Evolutionary conservation across 345 rosid genomes (phyloP).

Genomic region (Gossypium ekmanianum): DNA sequence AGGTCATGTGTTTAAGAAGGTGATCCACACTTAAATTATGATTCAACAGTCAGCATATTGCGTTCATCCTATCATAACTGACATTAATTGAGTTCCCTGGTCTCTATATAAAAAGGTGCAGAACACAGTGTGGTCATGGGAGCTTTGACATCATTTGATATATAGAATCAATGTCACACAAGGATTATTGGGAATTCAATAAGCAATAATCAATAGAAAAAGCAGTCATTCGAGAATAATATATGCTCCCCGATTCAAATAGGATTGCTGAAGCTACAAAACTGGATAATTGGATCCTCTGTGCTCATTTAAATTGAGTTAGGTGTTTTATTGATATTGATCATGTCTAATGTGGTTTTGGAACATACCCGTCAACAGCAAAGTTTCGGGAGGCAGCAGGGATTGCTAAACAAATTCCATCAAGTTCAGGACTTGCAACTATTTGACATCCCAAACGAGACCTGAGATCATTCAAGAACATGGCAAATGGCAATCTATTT

Average conservation of each 20-base stretch:
- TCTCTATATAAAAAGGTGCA: neutral
- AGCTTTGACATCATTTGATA: neutral
- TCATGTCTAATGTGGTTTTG: conserved; percentile 69
- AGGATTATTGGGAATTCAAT: neutral
- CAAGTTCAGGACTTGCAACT: conserved; percentile 74
- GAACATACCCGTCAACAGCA: conserved; percentile 77
- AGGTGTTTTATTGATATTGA: neutral
- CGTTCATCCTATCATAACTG: neutral
- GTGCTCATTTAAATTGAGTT: conserved; percentile 17
- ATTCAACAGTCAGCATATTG: neutral
- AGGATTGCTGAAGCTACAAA: conserved; percentile 29
- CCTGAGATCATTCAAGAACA: conserved; percentile 35
- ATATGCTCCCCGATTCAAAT: conserved; percentile 9
- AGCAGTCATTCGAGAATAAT: neutral
- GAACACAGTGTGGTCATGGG: neutral
- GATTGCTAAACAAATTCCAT: conserved; percentile 71
- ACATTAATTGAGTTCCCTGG: neutral
- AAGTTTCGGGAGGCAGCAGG: conserved; percentile 89
- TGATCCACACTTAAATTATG: neutral
- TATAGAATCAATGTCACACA: neutral
- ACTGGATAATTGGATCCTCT: conserved; percentile 24
- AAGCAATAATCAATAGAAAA: conserved; percentile 13
- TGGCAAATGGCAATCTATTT: neutral
- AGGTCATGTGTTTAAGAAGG: neutral
- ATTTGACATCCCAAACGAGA: conserved; percentile 87